Base-by-base conservation (phyloP, 495 filamentous ascomycete species). In the Penicillium nucicola region DNA sequence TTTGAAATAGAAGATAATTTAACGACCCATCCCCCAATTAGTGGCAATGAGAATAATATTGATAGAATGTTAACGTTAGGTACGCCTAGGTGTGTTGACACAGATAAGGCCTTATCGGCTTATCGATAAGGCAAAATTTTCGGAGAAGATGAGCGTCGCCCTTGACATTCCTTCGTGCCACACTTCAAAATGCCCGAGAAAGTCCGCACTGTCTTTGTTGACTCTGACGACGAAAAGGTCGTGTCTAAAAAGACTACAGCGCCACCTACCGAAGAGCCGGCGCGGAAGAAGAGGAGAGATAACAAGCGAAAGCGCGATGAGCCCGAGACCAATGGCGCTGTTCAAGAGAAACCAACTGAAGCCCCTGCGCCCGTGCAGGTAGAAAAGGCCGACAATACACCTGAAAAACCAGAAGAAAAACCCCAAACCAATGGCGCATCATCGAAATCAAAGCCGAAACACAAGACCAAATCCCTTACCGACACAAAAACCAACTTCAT, bases 151-250 rank as follows among this genome's bases (percentile, higher is more conserved):
- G 37, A 41, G 46, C 8, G 19, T 48, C 28, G 36, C 31, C 15
- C 28, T 14, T 33, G 40, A 41, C 36, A 30, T 32, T 48, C 15
- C 20, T 53, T 51, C 15, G 32, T 32, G 34, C 48, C 36, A 33
- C 50, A 43, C 36, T 23, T 41, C 48, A 67, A 38, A 42, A 83
- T 83, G 80, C 79, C 79, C 11, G 77, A 82, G 62, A 70, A 67
- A 43, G 45, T 63, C 10, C 52, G 60, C 30, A 58, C 58, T 11
- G 37, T 61, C 13, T 66, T 66, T 33, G 57, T 48, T 10, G 56
- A 55, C 33, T 61, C 52, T 4, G 60, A 58, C 13, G 25, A 57
- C 5, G 52, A 59, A 44, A 45, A 57, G 22, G 39, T 58, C 30
- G 39, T 49, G 23, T 28, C 28, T 28, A 28, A 28, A 28, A 18